Conservation (phyloP, 2,329 filamentous ascomycete species). For the Cladosporium phlei region DNA sequence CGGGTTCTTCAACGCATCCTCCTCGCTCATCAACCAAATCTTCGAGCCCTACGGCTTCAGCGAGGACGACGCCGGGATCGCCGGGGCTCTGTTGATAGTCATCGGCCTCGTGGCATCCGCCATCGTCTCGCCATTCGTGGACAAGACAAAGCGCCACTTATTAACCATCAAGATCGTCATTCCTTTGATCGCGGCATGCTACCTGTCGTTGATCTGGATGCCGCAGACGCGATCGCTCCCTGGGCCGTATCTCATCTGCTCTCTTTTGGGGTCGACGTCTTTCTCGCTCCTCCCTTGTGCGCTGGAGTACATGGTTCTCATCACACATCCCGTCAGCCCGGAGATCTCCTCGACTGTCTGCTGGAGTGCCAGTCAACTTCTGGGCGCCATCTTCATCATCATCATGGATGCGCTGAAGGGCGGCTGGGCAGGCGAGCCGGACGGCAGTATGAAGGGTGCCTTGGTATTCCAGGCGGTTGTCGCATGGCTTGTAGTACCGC, state of each 20-base stretch:
- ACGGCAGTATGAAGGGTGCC: conserved; percentile 64
- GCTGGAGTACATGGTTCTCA: conserved; percentile 80
- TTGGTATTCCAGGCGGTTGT: conserved; percentile 77
- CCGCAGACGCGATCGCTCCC: conserved; percentile 57
- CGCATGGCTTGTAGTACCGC: conserved; percentile 58
- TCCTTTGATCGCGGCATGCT: conserved; percentile 63
- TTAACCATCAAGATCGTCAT: conserved; percentile 67
- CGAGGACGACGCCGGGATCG: conserved; percentile 82
- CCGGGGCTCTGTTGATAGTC: conserved; percentile 81
- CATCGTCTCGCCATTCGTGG: conserved; percentile 73
- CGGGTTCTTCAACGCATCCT: conserved; percentile 89
- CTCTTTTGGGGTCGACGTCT: conserved; percentile 70
- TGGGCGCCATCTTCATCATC: conserved; percentile 81
- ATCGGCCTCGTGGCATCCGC: conserved; percentile 77
- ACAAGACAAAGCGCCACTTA: conserved; percentile 77
- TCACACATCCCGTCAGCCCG: conserved; percentile 80
- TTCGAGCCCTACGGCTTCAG: conserved; percentile 78
- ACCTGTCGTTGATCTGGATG: conserved; percentile 78
- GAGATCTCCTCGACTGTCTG: conserved; percentile 78
- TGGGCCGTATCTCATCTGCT: conserved; percentile 70
- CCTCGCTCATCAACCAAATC: conserved; percentile 84
- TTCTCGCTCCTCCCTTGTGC: conserved; percentile 80
- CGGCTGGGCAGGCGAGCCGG: conserved; percentile 29
- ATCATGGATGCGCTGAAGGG: conserved; percentile 70
- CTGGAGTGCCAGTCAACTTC: conserved; percentile 80